Percentiles rank a stretch among this genome's conserved stretches.
phyloP scores from a whole-genome alignment of 2,329 filamentous ascomycete genomes.

The Fusarium algeriense region DNA sequence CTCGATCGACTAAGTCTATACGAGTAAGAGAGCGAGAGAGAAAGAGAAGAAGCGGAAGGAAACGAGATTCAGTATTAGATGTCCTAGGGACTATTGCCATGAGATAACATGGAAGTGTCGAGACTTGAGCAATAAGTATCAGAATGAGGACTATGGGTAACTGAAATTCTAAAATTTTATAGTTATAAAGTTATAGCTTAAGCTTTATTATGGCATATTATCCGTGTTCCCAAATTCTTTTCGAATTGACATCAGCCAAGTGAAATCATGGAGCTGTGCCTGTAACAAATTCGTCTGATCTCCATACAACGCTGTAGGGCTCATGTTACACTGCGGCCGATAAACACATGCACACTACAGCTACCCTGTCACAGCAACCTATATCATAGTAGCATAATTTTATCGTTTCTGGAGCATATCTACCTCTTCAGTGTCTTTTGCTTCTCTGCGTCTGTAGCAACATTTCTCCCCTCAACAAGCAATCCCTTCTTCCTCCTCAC shows the following conservation, averaged over 20 bases:
- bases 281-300: neutral
- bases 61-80: neutral
- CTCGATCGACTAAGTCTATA: slow-evolving; percentile 8
- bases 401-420: slow-evolving; percentile 10
- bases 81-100: neutral
- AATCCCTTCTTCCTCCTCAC: slow-evolving; percentile 90
- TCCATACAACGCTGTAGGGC: neutral
- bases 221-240: neutral
- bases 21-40: neutral
- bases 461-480: slow-evolving; percentile 80
- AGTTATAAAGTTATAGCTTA: neutral
- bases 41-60: neutral
- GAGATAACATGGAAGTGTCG: neutral
- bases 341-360: neutral
- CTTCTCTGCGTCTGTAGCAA: slow-evolving; percentile 92
- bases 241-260: neutral
- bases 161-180: no score
- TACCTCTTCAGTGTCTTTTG: slow-evolving; percentile 77
- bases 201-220: neutral
- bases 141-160: neutral
- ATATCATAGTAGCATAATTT: slow-evolving; percentile 24
- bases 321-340: neutral
- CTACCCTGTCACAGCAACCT: neutral
- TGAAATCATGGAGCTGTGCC: neutral
- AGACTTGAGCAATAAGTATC: neutral